Evolutionary conservation across 805 yeast genomes (phyloP).

Genomic region (Tetrapisispora taiwanensis): DNA sequence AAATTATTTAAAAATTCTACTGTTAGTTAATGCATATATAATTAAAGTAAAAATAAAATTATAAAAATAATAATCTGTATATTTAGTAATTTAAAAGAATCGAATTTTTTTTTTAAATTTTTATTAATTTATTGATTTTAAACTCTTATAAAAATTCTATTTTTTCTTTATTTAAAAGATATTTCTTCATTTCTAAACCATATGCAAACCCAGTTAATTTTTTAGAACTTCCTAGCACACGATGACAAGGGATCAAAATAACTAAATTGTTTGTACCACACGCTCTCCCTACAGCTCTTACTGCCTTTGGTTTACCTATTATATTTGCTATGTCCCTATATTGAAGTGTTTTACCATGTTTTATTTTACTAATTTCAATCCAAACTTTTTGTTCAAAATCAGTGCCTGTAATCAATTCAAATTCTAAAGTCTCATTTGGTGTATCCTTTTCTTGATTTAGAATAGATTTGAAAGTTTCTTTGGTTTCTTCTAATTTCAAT

Average conservation of each 20-base stretch:
- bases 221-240: constrained; percentile 28
- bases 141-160: too few relatives aligned
- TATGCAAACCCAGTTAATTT: constrained; percentile 33
- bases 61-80: not conserved
- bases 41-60: too few relatives aligned
- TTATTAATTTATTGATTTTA: not conserved
- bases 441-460: not conserved
- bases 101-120: not conserved
- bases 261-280: constrained; percentile 34
- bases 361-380: constrained; percentile 25
- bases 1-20: constrained; percentile 5
- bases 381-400: constrained; percentile 32
- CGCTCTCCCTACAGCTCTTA: constrained; percentile 35
- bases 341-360: constrained; percentile 25
- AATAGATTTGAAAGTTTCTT: not conserved
- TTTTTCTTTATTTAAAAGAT: constrained; percentile 16
- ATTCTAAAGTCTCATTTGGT: constrained; percentile 6
- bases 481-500: not conserved
- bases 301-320: constrained; percentile 25
- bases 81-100: not conserved
- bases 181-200: constrained; percentile 29
- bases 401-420: constrained; percentile 32
- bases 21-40: not conserved
- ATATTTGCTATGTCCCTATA: constrained; percentile 29
- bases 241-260: constrained; percentile 36